These are phyloP conservation scores for Sporothrix pallida DNA, from an alignment of 2,329 filamentous ascomycete genomes.

Conservation along the genomic window DNA sequence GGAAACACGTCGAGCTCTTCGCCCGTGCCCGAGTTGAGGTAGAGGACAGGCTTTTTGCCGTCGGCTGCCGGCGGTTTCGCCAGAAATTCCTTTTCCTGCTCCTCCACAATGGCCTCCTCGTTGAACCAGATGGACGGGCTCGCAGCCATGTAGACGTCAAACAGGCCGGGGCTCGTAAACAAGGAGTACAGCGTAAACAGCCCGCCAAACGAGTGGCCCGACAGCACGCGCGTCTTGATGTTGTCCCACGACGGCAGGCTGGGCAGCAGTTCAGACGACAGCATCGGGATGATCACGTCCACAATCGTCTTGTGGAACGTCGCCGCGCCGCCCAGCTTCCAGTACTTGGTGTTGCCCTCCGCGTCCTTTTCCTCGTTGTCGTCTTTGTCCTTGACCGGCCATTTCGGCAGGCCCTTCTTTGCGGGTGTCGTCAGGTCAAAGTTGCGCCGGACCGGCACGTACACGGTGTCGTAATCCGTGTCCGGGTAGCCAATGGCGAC, in stretches of 20 bases:
- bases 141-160: constrained; percentile 31
- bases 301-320: constrained; percentile 13
- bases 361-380: constrained; percentile 7
- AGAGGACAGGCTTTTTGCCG: constrained; percentile 26
- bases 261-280: constrained; percentile 23
- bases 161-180: constrained; percentile 35
- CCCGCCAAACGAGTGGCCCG: constrained; percentile 35
- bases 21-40: constrained; percentile 31
- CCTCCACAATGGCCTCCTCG: constrained; percentile 23
- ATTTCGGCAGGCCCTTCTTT: neutral
- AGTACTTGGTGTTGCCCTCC: neutral
- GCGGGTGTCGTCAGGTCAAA: constrained; percentile 34
- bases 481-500: constrained; percentile 35
- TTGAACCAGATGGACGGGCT: constrained; percentile 37
- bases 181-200: constrained; percentile 33
- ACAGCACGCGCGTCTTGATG: constrained; percentile 30
- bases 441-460: constrained; percentile 11
- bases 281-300: constrained; percentile 14
- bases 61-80: neutral
- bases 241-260: constrained; percentile 24
- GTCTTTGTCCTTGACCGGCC: constrained; percentile 21
- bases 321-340: constrained; percentile 19
- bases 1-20: constrained; percentile 27
- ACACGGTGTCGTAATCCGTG: constrained; percentile 1
- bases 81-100: constrained; percentile 19